Evolutionary conservation across 2,329 filamentous ascomycete genomes (phyloP), one percentile per base, ranked within the genome.

Genomic region (Parascedosporium putredinis): DNA sequence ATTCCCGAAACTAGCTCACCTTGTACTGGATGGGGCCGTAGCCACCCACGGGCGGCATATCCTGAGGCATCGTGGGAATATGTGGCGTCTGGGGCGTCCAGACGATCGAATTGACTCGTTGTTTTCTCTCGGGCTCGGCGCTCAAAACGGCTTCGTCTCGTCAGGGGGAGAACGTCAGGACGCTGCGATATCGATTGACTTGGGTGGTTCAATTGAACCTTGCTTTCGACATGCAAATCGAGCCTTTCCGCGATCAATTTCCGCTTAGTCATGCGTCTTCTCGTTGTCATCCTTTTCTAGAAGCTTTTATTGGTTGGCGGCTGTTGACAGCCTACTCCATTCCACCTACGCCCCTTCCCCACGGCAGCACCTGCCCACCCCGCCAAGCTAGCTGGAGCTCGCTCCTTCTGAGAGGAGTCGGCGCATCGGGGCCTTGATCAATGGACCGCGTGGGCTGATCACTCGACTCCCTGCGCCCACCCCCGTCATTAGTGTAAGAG

Each of bases 21-120:
- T 95, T 95, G 78, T 96, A 98, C 73, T 98, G 93, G 58, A 98
- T 85, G 69, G 91, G 84, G 68, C 83, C 85, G 71, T 98, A 98
- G 77, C 93, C 93, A 75, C 91, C 93, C 64, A 72, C 68, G 60
- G 93, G 93, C 74, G 93, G 93, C 81, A 98, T 88, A 77, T 98
- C 93, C 79, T 97, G 90, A 75, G 86, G 83, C 91, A 97, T 96
- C 64, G 57, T 83, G 75, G 67, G 61, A 20, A 42, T 10, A 20
- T 6, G 20, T 20, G 23, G 38, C 16, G 20, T 12, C 38, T 22
- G 16, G 38, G 38, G 12, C 12, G 16, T 20, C 16, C 16, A 5
- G 23, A 7, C 3, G 16, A 20, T 42, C 38, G 38, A 23, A 42
- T 42, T 42, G 38, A 42, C 23, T 42, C 8, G 16, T 20, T 42